Base-by-base conservation (phyloP, 2,329 filamentous ascomycete species). In the Proliferodiscus dingleyae region DNA sequence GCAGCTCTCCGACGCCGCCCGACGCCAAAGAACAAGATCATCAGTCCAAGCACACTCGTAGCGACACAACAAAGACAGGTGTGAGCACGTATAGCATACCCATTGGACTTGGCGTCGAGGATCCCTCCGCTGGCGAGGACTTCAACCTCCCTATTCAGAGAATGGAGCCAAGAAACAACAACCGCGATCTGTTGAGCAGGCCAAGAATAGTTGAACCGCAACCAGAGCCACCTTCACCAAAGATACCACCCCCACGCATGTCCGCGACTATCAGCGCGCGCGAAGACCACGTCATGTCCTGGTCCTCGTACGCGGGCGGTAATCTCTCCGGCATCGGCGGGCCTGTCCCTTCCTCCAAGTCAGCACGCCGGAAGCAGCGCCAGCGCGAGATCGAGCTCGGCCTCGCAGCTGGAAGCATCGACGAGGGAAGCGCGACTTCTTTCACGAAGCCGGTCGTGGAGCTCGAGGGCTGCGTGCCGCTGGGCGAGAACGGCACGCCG, bases 41-140 rank as follows among this genome's bases (percentile, higher is more conserved):
- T 33, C 29, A 37, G n/a, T 18, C 29, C 16, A 16, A 32, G 5
- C 18, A 39, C 13, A 32, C 45, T 13, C 16, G 45, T 22, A 39
- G 38, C n/a, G 26, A 28, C 15, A 43, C 30, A 10, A 23, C 32
- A 13, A 48, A 44, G n/a, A 48, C 41, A 5, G 41, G 46, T 16
- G n/a, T 38, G n/a, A 38, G 28, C n/a, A 51, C 46, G 7, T 51
- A 54, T 40, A 49, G 30, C 13, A 54, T 54, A 18, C 54, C 54
- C 10, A 56, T 59, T 37, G 54, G 56, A 4, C 47, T 57, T 2
- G 54, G 54, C n/a, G 30, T 57, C 32, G 40, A 46, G 5, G 40
- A 43, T 32, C 44, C 39, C 9, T 43, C 36, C 28, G 43, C 42
- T 19, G 39, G 32, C 5, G 26, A 29, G n/a, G 18, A 18, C 15